Base-by-base conservation (phyloP, 129 eudicot species). In the Oenanthe sinensis region DNA sequence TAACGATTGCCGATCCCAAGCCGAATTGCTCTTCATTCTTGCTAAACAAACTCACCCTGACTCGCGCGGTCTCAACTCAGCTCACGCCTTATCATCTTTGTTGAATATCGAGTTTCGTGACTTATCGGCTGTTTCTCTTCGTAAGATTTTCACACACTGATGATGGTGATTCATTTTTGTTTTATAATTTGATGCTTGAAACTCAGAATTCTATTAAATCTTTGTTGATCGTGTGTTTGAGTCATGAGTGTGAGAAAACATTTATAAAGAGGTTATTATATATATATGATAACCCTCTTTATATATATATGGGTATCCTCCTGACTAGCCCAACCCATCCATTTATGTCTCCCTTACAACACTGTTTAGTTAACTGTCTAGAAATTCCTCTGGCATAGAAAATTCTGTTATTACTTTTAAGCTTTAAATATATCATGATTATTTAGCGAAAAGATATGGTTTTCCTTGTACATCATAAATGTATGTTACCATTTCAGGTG, bases 1-100 rank as follows among this genome's bases (percentile, higher is more conserved):
- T 79, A 96, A 96, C 96, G 97, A 92, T 45, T 93, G 84, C 77
- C 95, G 97, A 11, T 90, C 97, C 20, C 86, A 90, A 44, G 97
- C 97, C 30, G 97, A 96, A 79, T 49, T 84, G 2, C 82, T 92
- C 79, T 95, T 91, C 92, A 91, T 90, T 65, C 79, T 95, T 68
- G 83, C 89, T 72, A 91, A 91, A 74, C 92, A 88, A 80, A 88
- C 85, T 70, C 93, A 90, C 72, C 97, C 98, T 0, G 89, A 95
- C 55, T 79, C 92, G 1, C 95, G 92, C 68, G 75, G 83, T 4
- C 81, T 95, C 76, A 92, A 88, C 90, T 95, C 60, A n/a, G 88
- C 92, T 11, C 96, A 90, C 44, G 78, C 87, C 28, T 86, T 92
- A 1, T 89, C 89, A 47, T 75, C 86, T 6, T 90, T 96, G 8